Evolutionary conservation across 257 asterid genomes (phyloP).

Genomic region (Coffea eugenioides): DNA sequence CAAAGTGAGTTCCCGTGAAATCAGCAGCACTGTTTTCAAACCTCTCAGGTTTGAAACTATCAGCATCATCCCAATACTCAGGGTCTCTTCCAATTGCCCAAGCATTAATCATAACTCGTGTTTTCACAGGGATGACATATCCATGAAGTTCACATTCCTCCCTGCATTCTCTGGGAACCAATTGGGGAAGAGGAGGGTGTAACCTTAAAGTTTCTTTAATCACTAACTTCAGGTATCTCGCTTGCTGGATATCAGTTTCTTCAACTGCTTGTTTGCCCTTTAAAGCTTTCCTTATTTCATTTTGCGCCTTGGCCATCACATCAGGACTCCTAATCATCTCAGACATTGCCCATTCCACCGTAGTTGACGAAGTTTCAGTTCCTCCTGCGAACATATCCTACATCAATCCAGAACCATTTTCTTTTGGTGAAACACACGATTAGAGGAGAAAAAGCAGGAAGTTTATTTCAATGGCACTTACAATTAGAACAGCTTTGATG

Average conservation of each 20-base stretch:
- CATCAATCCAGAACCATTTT: not conserved
- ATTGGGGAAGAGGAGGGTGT: constrained; percentile 24
- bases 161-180: constrained; percentile 19
- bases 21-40: not conserved
- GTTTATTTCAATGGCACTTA: not conserved
- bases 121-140: constrained; percentile 21
- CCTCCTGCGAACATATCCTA: constrained; percentile 27
- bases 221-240: constrained; percentile 20
- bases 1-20: not conserved
- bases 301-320: constrained; percentile 27
- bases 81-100: constrained; percentile 10
- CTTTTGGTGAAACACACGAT: too few relatives aligned
- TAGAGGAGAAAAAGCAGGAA: too few relatives aligned
- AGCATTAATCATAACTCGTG: constrained; percentile 24
- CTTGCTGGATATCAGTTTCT: not conserved
- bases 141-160: constrained; percentile 20
- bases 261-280: constrained; percentile 11
- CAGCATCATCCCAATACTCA: constrained; percentile 14
- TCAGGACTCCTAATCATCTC: constrained; percentile 25
- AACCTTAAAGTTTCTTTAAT: constrained; percentile 36
- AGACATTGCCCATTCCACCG: constrained; percentile 24
- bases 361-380: constrained; percentile 23
- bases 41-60: constrained; percentile 7
- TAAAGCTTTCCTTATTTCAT: constrained; percentile 19
- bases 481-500: constrained; percentile 19